Evolutionary conservation across 2,329 filamentous ascomycete species (phyloP), one percentile per base, ranked within the genome.

Genomic region (Bipolaris gigantea): DNA sequence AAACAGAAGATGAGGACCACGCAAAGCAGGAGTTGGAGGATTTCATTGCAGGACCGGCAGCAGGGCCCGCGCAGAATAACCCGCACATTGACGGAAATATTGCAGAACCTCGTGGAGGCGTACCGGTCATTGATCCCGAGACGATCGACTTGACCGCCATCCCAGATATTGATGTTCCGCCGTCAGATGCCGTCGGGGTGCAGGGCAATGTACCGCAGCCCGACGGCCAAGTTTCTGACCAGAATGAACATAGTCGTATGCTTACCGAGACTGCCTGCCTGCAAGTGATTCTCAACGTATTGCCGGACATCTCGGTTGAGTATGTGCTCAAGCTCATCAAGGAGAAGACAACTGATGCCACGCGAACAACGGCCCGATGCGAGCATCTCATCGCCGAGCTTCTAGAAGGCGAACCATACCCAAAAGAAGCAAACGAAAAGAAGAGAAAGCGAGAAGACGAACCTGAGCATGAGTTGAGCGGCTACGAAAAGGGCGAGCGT

Each of bases 231-330:
- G 33, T 43, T n/a, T 10, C 23, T 8, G 42, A 47, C 8, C 38
- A 30, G 33, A 45, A 38, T 27, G 53, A 23, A 5, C 35, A 18
- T 3, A 16, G 18, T 13, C 39, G 55, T 16, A 15, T 60, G 3
- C 21, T 72, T 41, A 65, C 60, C 7, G 67, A 66, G 55, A 61
- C 62, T 13, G 58, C 58, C 1, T 73, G 66, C 48, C 47, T 74
- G 23, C 64, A 69, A 41, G 65, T 67, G 58, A 55, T 75, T n/a
- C 23, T 74, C 7, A 58, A 69, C 32, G 62, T 75, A 8, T 59
- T 74, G 5, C 71, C 72, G 8, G 72, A 73, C 36, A 68, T 74
- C 30, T 64, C 68, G 4, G 59, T 66, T 19, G 57, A 72, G 33
- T 60, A 75, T 55, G 72, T 67, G 16, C 59, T 72, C 19, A 47